phyloP scores from a whole-genome alignment of 2,329 filamentous ascomycete genomes.

The Escovopsis sp. region DNA sequence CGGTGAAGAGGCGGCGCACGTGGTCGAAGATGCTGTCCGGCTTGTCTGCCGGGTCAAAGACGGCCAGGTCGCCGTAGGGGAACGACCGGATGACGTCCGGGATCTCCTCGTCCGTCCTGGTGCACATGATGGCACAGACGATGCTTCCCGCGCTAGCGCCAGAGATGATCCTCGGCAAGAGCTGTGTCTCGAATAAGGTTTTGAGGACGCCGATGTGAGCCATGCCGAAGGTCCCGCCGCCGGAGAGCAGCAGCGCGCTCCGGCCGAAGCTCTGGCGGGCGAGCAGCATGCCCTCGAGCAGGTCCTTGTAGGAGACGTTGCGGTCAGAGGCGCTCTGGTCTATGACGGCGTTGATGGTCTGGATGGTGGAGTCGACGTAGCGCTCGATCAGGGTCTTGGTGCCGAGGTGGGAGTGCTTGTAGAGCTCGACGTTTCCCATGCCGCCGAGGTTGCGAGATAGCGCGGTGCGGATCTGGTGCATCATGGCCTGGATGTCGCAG shows the following conservation, averaged over 20 bases:
- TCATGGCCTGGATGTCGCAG: conserved; percentile 60
- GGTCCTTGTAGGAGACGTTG: conserved; percentile 40
- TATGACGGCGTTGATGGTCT: conserved; percentile 58
- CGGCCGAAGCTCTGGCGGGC: conserved; percentile 72
- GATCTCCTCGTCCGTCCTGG: conserved; percentile 63
- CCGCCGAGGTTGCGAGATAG: conserved; percentile 69
- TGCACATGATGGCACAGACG: conserved; percentile 66
- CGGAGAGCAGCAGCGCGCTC: conserved; percentile 67
- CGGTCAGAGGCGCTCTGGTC: conserved; percentile 39
- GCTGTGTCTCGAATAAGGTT: conserved; percentile 54
- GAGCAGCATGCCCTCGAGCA: conserved; percentile 54
- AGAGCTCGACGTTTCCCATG: conserved; percentile 71
- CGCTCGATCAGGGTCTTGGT: conserved; percentile 77
- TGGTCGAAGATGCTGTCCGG: conserved; percentile 52
- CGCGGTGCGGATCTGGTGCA: conserved; percentile 65
- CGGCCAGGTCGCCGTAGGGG: conserved; percentile 63
- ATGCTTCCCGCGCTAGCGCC: conserved; percentile 81
- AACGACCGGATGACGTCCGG: conserved; percentile 54
- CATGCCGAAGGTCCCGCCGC: conserved; percentile 83
- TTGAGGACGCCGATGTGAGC: conserved; percentile 82
- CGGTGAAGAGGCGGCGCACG: conserved; percentile 58
- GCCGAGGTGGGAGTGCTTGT: conserved; percentile 70
- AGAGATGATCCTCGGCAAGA: conserved; percentile 75
- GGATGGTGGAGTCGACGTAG: conserved; percentile 67
- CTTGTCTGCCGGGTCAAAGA: conserved; percentile 52